phyloP scores from a whole-genome alignment of 2,329 filamentous ascomycete species.

The Penicillium sp. region DNA sequence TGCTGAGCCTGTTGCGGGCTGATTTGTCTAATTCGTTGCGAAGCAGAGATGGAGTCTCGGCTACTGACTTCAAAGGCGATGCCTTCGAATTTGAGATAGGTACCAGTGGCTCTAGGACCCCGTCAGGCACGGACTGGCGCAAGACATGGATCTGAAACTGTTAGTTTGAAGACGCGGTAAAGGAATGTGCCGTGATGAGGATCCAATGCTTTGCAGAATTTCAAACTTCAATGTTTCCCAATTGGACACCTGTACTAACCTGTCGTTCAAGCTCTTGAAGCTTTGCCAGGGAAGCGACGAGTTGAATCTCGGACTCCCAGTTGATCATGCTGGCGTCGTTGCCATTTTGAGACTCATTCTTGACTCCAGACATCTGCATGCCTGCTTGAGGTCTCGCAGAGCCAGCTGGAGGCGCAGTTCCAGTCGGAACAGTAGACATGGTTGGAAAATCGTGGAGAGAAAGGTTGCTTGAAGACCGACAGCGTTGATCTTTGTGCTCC shows the following conservation, averaged over 20 bases:
- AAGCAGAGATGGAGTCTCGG: constrained; percentile 37
- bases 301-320: constrained; percentile 37
- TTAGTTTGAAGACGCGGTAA: constrained; percentile 3
- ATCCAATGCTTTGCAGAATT: not conserved
- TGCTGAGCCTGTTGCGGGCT: constrained; percentile 34
- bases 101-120: constrained; percentile 39
- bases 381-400: not conserved
- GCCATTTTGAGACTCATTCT: not conserved
- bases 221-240: not conserved
- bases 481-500: not conserved
- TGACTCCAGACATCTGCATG: not conserved
- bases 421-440: constrained; percentile 7
- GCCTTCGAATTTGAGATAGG: constrained; percentile 37
- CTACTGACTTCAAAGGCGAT: constrained; percentile 16
- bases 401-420: not conserved
- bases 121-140: constrained; percentile 42
- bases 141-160: constrained; percentile 41
- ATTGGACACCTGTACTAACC: constrained; percentile 13
- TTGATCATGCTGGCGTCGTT: constrained; percentile 7
- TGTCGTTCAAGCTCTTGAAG: constrained; percentile 40
- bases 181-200: not conserved
- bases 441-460: not conserved
- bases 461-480: not conserved
- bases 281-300: constrained; percentile 41
- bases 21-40: constrained; percentile 36